Percentiles rank a stretch among this genome's conserved stretches.
Conservation (phyloP, 495 filamentous ascomycete genomes). For the Annulohypoxylon moriforme region DNA sequence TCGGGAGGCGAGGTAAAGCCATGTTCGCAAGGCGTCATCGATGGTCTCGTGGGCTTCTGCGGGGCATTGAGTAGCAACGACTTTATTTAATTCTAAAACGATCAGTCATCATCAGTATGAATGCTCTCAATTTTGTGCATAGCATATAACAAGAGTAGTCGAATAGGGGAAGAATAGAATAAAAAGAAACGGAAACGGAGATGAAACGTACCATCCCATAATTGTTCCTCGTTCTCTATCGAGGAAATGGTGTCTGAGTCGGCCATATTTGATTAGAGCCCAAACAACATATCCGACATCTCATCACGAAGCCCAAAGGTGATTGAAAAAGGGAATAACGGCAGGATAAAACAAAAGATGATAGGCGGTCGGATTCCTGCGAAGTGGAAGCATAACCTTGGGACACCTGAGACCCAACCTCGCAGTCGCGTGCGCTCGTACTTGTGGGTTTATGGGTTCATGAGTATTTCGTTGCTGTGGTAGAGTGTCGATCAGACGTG, state of each 20-base stretch:
- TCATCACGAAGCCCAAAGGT: conserved; percentile 32
- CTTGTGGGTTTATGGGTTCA: not conserved
- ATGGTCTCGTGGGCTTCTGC: conserved; percentile 75
- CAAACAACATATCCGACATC: conserved; percentile 27
- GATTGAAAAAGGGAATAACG: conserved; percentile 7
- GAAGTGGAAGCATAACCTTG: conserved; percentile 25
- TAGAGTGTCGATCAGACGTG: conserved; percentile 34
- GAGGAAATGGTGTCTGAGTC: conserved; percentile 74
- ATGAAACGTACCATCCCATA: conserved; percentile 82
- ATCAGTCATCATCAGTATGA: not conserved
- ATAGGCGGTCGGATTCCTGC: conserved; percentile 11
- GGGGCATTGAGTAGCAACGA: conserved; percentile 76
- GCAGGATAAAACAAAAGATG: conserved; percentile 24
- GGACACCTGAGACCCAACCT: conserved; percentile 12
- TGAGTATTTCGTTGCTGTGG: not conserved
- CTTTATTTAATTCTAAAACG: conserved; percentile 79
- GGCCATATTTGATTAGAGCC: conserved; percentile 56
- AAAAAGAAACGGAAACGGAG: not conserved
- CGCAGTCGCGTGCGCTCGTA: conserved; percentile 11
- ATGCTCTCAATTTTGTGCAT: not conserved
- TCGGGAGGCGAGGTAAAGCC: conserved; percentile 79
- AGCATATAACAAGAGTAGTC: not conserved
- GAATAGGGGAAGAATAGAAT: not conserved
- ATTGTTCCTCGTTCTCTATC: conserved; percentile 88
- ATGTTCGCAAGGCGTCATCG: conserved; percentile 86